phyloP scores from a whole-genome alignment of 805 yeast species.

The Spathaspora gorwiae region DNA sequence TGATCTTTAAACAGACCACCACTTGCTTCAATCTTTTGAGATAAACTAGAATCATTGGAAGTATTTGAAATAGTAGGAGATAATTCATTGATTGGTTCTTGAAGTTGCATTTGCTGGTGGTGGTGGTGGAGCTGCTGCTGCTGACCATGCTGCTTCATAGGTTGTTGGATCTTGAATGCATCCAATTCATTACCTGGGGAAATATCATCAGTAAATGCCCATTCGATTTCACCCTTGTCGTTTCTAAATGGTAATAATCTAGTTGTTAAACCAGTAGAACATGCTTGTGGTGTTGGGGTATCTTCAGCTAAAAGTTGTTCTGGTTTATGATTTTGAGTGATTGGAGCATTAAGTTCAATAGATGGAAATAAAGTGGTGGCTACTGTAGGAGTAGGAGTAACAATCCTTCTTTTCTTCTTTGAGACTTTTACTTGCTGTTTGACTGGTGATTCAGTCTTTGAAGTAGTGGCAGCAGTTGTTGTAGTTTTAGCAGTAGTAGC shows the following conservation, averaged over 20 bases:
- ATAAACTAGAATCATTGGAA: constrained; percentile 27
- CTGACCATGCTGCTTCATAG: neutral
- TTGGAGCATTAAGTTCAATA: neutral
- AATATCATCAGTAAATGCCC: constrained; percentile 48
- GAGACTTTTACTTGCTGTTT: neutral
- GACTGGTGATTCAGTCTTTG: neutral
- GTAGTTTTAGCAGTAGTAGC: neutral
- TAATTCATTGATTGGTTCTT: constrained; percentile 9
- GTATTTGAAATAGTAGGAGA: constrained; percentile 38
- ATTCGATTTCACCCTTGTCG: constrained; percentile 51
- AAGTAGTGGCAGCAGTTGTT: neutral
- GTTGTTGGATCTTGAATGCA: constrained; percentile 16
- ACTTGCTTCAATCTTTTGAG: constrained; percentile 3
- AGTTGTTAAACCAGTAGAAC: constrained; percentile 49
- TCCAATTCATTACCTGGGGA: constrained; percentile 23
- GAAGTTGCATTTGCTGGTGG: constrained; percentile 1
- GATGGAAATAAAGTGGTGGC: neutral
- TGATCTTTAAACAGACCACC: constrained; percentile 2
- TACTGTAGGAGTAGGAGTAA: neutral
- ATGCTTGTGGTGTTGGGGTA: constrained; percentile 13
- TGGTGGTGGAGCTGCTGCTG: constrained; percentile 1
- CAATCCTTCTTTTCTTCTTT: neutral
- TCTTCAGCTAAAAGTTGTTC: neutral
- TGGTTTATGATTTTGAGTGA: neutral
- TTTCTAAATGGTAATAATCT: constrained; percentile 50